Evolutionary conservation across 164 flowering plant species (phyloP).

Genomic region (grape (Vitis vinifera)): ASM3070453v1 NC_081813.1:14843001-14843500

Average conservation of each 20-base stretch:
- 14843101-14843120: too few species aligned
- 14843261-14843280: not conserved
- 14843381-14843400: too few species aligned
- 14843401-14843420: too few species aligned
- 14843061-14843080: constrained; percentile 70
- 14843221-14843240: constrained; percentile 39
- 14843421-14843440: too few species aligned
- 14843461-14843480: constrained; percentile 48
- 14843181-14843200: constrained; percentile 54
- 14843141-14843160: not conserved
- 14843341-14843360: too few species aligned
- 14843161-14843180: constrained; percentile 61
- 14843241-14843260: not conserved
- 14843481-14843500: constrained; percentile 37
- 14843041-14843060: constrained; percentile 54
- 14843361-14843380: too few species aligned
- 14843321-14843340: too few species aligned
- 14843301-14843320: not conserved
- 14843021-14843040: too few species aligned
- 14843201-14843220: constrained; percentile 67
- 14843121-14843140: not conserved
- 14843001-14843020: too few species aligned
- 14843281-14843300: not conserved
- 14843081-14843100: not conserved
- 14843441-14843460: not conserved